Conservation (phyloP, 352 stramenopile species). For the Phytophthora pistaciae region DNA sequence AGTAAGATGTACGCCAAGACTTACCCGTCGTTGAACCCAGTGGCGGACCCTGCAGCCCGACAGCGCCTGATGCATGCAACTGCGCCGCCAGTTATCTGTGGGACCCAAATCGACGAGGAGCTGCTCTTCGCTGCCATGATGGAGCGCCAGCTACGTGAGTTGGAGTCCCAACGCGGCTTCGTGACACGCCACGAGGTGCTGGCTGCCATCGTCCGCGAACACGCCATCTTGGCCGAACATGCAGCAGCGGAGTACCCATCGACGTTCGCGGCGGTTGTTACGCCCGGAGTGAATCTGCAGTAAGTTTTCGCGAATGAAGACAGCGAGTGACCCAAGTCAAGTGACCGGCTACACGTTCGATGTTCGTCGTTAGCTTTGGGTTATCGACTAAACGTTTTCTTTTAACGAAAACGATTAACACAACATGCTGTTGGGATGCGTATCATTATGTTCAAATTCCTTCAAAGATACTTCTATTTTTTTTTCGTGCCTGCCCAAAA, state of each 20-base stretch:
- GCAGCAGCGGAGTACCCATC: conserved; percentile 14
- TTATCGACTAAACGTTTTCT: no score
- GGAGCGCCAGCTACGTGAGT: conserved; percentile 23
- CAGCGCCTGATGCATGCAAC: conserved; percentile 18
- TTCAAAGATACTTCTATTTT: no score
- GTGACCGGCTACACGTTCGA: not conserved
- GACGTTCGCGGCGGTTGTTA: conserved; percentile 17
- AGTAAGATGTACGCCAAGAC: conserved; percentile 31
- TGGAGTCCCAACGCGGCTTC: conserved; percentile 24
- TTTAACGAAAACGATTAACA: no score
- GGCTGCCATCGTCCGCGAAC: conserved; percentile 18
- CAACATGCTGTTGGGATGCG: no score
- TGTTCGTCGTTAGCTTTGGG: not conserved
- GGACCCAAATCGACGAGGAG: conserved; percentile 14
- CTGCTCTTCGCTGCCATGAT: conserved; percentile 22
- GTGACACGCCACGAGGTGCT: conserved; percentile 21
- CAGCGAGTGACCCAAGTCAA: not conserved
- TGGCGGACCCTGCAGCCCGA: conserved; percentile 16
- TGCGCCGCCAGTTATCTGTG: conserved; percentile 16
- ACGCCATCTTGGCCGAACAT: conserved; percentile 20
- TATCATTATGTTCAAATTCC: no score
- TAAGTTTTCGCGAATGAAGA: no score
- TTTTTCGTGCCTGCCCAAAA: no score
- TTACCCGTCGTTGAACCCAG: conserved; percentile 19
- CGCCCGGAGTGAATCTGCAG: conserved; percentile 23